A percentile compares a stretch with the other conserved stretches of the same genome.
Conservation (phyloP, 2,329 filamentous ascomycete genomes). For the Pseudonectria buxi region DNA sequence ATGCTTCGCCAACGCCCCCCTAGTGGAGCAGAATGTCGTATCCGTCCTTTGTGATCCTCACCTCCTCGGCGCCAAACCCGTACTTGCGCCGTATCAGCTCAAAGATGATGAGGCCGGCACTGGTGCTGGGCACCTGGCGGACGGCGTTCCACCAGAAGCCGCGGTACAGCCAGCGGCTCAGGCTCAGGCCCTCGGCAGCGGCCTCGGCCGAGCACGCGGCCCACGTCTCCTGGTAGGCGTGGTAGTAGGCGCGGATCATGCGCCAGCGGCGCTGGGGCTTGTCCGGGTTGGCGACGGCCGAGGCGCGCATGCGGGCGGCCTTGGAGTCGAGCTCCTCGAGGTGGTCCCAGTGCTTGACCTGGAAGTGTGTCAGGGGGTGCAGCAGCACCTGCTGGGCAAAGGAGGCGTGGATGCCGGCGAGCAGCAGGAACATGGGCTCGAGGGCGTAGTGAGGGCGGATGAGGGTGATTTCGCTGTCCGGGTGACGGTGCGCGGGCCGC, state of each 20-base stretch:
- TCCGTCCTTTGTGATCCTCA: constrained; percentile 59
- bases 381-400: constrained; percentile 61
- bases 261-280: constrained; percentile 35
- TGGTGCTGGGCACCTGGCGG: constrained; percentile 69
- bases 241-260: constrained; percentile 60
- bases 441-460: constrained; percentile 70
- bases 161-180: constrained; percentile 59
- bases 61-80: constrained; percentile 53
- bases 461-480: constrained; percentile 32
- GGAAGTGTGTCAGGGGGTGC: constrained; percentile 65
- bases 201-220: constrained; percentile 54
- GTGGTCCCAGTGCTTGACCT: constrained; percentile 66
- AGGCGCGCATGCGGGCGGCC: constrained; percentile 38
- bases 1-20: neutral
- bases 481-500: constrained; percentile 27
- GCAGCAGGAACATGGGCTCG: constrained; percentile 64
- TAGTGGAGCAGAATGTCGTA: constrained; percentile 60
- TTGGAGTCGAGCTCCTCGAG: constrained; percentile 65
- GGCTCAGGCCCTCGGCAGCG: constrained; percentile 45
- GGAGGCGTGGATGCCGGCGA: constrained; percentile 63
- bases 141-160: constrained; percentile 69
- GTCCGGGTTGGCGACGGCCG: constrained; percentile 23
- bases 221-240: constrained; percentile 63
- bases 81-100: constrained; percentile 70
- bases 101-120: constrained; percentile 71